phyloP scores from a whole-genome alignment of 176 grass and related monocot genomes.

The Oryza meyeriana region DNA sequence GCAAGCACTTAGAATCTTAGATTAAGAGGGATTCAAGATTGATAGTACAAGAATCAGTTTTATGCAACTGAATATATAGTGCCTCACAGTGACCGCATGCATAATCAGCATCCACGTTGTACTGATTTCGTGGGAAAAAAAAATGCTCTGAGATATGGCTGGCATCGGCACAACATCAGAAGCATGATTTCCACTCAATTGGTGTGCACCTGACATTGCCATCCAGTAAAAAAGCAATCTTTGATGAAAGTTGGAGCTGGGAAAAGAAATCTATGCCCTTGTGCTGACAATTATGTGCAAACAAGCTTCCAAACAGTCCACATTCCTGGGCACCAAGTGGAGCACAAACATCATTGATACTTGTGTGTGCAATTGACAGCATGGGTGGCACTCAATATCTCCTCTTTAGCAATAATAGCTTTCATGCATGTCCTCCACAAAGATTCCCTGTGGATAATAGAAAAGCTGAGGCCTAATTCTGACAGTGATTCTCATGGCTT shows the following conservation, averaged over 20 bases:
- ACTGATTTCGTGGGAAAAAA: not conserved
- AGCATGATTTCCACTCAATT: not conserved
- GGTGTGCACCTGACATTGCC: slow-evolving; percentile 5
- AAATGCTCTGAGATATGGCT: not conserved
- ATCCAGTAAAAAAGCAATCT: slow-evolving; percentile 17
- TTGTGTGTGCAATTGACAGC: slow-evolving; percentile 15
- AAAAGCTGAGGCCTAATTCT: not conserved
- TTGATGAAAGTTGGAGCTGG: not conserved
- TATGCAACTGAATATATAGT: not conserved
- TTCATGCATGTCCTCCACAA: slow-evolving; percentile 1
- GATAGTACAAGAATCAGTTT: not conserved
- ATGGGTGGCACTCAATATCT: slow-evolving; percentile 16
- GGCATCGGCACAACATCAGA: not conserved
- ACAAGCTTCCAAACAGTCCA: slow-evolving; percentile 6
- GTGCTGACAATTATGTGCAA: slow-evolving; percentile 5
- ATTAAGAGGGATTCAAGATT: not conserved
- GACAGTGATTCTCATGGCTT: slow-evolving; percentile 8
- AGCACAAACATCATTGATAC: slow-evolving; percentile 18
- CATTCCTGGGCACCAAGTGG: slow-evolving; percentile 18
- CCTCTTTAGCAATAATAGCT: slow-evolving; percentile 3
- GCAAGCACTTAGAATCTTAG: not conserved
- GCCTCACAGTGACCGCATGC: not conserved
- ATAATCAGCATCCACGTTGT: not conserved
- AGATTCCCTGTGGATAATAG: slow-evolving; percentile 20
- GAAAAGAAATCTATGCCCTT: not conserved